phyloP scores from a whole-genome alignment of 2,329 filamentous ascomycete species.

The Microdochium bolleyi region DNA sequence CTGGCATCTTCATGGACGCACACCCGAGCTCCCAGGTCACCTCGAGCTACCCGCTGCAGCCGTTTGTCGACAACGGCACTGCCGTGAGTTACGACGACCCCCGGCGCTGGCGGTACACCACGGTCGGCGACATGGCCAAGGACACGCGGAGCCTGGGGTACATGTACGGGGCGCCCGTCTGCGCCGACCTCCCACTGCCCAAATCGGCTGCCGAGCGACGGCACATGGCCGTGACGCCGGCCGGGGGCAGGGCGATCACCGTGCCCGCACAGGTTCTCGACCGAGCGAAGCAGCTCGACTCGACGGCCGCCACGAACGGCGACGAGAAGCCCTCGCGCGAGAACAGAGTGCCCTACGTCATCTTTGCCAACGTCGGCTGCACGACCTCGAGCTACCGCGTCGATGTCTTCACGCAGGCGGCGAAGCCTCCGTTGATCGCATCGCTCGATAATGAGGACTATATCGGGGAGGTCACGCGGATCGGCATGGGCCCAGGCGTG shows the following conservation, averaged over 20 bases:
- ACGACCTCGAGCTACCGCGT: not conserved
- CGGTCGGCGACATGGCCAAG: not conserved
- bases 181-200: not conserved
- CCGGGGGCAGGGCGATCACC: not conserved
- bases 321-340: not conserved
- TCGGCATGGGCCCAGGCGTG: not conserved
- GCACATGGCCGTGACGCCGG: not conserved
- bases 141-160: not conserved
- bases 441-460: not conserved
- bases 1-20: not conserved
- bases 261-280: not conserved
- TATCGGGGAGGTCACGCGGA: not conserved
- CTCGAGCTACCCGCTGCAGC: not conserved
- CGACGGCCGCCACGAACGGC: not conserved
- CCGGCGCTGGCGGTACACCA: not conserved
- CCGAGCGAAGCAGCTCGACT: not conserved
- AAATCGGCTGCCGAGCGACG: not conserved
- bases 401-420: not conserved
- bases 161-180: not conserved
- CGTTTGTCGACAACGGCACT: not conserved
- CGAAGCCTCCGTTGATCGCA: not conserved
- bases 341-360: not conserved
- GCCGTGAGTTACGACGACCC: not conserved
- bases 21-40: not conserved
- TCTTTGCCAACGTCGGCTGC: not conserved